Percentiles rank a stretch among this genome's conserved stretches.
Evolutionary conservation across 371 early-diverging fungal species (phyloP).

Genomic region (Haplosporangium sp.): DNA sequence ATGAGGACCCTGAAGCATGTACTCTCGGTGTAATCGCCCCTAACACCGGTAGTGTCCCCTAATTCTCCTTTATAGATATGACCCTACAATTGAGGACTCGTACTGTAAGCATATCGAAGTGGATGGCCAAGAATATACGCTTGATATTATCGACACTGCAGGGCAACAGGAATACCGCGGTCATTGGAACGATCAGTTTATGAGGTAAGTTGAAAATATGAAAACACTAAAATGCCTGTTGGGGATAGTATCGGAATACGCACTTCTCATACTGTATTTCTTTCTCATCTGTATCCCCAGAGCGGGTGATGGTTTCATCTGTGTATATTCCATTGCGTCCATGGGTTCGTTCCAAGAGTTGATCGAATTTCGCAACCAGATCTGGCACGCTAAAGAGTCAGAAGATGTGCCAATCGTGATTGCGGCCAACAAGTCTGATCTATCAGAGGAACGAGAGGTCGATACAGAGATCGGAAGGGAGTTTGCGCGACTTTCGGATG

Average conservation of each 20-base stretch:
- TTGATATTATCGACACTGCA: conserved; percentile 57
- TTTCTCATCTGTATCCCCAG: not conserved
- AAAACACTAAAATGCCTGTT: not conserved
- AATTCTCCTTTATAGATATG: conserved; percentile 28
- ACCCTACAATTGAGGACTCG: conserved; percentile 56
- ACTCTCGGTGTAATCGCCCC: too few species aligned
- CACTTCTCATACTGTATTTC: not conserved
- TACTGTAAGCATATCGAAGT: conserved; percentile 54
- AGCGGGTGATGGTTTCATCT: conserved; percentile 55
- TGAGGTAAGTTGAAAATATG: conserved; percentile 22
- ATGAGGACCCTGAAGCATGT: not conserved
- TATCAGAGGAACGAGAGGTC: conserved; percentile 63
- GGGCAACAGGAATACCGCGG: conserved; percentile 57
- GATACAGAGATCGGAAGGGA: conserved; percentile 54
- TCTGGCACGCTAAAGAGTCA: conserved; percentile 53
- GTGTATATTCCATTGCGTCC: conserved; percentile 55
- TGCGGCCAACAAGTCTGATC: conserved; percentile 77
- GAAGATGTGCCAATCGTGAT: conserved; percentile 67
- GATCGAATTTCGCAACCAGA: conserved; percentile 49
- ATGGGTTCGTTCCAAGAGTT: conserved; percentile 55
- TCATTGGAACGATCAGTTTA: conserved; percentile 46
- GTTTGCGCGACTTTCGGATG: conserved; percentile 56
- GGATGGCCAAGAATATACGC: conserved; percentile 51
- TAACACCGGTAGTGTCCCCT: not conserved
- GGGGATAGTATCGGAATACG: not conserved